These are phyloP conservation scores for Suillus clintonianus DNA, from an alignment of 768 basidiomycete species.

Conservation along the genomic window DNA sequence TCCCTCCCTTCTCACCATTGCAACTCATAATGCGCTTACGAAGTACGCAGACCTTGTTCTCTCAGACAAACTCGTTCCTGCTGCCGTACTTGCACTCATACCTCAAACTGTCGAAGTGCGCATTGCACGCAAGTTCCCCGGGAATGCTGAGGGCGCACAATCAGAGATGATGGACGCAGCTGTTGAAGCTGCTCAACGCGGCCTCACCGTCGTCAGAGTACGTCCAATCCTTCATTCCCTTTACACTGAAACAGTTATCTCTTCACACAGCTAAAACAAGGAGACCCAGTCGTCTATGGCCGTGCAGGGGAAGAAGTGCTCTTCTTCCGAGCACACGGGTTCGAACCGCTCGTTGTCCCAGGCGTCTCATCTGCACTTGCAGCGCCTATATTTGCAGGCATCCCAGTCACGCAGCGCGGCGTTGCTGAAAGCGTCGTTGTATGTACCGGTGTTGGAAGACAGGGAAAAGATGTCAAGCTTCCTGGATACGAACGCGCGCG, in stretches of 20 bases:
- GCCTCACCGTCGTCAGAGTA: slow-evolving; percentile 86
- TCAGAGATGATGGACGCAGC: slow-evolving; percentile 93
- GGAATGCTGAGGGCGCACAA: slow-evolving; percentile 95
- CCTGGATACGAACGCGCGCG: slow-evolving; percentile 84
- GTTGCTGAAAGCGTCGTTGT: slow-evolving; percentile 88
- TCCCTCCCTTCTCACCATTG: slow-evolving; percentile 86
- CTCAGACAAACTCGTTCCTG: slow-evolving; percentile 95
- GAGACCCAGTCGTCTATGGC: slow-evolving; percentile 94
- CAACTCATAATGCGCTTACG: slow-evolving; percentile 80
- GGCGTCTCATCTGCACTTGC: slow-evolving; percentile 90
- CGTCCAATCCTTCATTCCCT: slow-evolving; percentile 24
- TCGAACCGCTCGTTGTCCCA: slow-evolving; percentile 82
- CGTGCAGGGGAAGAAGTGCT: slow-evolving; percentile 94
- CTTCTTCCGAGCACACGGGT: slow-evolving; percentile 85
- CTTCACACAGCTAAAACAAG: slow-evolving; percentile 81
- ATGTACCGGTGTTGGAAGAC: slow-evolving; percentile 91
- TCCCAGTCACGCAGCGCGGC: slow-evolving; percentile 95
- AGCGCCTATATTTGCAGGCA: slow-evolving; percentile 85
- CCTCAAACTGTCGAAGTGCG: slow-evolving; percentile 71
- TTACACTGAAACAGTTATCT: neutral
- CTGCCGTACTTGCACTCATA: slow-evolving; percentile 82
- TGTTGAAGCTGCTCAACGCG: slow-evolving; percentile 75
- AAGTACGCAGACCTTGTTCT: slow-evolving; percentile 83
- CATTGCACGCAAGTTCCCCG: slow-evolving; percentile 97
- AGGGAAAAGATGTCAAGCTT: slow-evolving; percentile 79